Base-by-base conservation (phyloP, 108 stramenopile genomes). In the Skeletonema marinoi region DNA sequence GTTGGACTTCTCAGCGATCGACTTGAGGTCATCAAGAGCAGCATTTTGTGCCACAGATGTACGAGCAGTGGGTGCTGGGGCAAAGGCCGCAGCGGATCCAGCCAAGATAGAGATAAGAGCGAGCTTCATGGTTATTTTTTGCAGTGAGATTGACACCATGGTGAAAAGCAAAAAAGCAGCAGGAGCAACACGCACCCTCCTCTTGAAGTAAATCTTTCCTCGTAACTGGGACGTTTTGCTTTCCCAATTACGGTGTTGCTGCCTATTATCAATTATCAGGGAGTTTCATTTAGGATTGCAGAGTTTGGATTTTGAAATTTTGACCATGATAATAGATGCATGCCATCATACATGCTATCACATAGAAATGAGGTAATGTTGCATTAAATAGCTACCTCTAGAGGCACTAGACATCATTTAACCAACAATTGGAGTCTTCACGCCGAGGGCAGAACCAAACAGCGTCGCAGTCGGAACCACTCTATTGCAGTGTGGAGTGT, bases 21-120 rank as follows among this genome's bases (percentile, higher is more conserved):
- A 67, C 86, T 86, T 83, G 29, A 91, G 81, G 70, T 91, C 90
- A 62, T 82, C 90, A 66, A 85, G 77, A 36, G 72, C 86, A 58
- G 77, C 86, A 64, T 69, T 62, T 63, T 31, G 30, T 25, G 81
- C 68, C 46, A 73, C 66, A 29, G 81, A 73, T 32, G 81, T 79
- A 67, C 74, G 78, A 16, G 78, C 51, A 17, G 73, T 65, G 32
- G 86, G 81, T 25, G 86, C 59, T 39, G 92, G 92, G 60, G 89
- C 88, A 84, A 92, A 92, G 74, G 92, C 92, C 67, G 92, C 84
- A 70, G 89, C 92, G 58, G 89, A 90, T 70, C 79, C 92, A 35
- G 82, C 72, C 67, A 90, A 74, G 54, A 89, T 65, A 69, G 88
- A 81, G 66, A 84, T 35, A 59, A 86, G 80, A 70, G 89, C 80